phyloP scores from a whole-genome alignment of 2,329 filamentous ascomycete genomes.

The Ceratocystis cacaofunesta region DNA sequence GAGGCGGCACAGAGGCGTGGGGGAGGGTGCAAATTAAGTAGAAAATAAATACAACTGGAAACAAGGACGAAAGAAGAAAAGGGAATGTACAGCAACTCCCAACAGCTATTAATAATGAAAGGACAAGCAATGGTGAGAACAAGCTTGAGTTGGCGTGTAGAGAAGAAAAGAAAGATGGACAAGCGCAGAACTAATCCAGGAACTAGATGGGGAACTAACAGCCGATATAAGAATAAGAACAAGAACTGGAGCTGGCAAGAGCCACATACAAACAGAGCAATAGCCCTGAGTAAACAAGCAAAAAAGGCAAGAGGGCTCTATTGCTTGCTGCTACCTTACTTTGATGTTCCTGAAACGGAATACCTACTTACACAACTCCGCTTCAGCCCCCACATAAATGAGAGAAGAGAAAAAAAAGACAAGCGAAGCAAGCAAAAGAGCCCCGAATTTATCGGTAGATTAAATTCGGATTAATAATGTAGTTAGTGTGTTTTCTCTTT shows the following conservation, averaged over 20 bases:
- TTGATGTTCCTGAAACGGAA: background rate
- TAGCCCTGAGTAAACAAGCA: too few species aligned
- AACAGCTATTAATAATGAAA: background rate
- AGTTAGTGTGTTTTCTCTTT: background rate
- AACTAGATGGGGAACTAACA: background rate
- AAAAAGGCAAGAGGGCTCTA: too few species aligned
- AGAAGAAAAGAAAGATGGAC: background rate
- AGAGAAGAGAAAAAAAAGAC: background rate
- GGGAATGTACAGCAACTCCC: background rate
- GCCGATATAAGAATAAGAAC: constrained; percentile 8
- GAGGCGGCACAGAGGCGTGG: background rate
- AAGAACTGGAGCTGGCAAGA: background rate
- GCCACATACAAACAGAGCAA: too few species aligned
- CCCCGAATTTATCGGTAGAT: background rate
- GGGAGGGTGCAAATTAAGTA: background rate
- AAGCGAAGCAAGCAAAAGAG: background rate
- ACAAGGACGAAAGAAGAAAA: background rate
- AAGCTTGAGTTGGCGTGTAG: background rate
- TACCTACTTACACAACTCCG: background rate
- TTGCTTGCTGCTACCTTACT: too few species aligned
- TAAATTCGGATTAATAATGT: background rate
- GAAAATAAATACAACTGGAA: background rate
- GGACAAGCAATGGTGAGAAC: background rate
- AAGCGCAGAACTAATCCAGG: background rate
- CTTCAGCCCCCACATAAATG: background rate